Evolutionary conservation across 2,329 filamentous ascomycete genomes (phyloP), one percentile per base, ranked within the genome.

Genomic region (Diplocarpon rosae): DNA sequence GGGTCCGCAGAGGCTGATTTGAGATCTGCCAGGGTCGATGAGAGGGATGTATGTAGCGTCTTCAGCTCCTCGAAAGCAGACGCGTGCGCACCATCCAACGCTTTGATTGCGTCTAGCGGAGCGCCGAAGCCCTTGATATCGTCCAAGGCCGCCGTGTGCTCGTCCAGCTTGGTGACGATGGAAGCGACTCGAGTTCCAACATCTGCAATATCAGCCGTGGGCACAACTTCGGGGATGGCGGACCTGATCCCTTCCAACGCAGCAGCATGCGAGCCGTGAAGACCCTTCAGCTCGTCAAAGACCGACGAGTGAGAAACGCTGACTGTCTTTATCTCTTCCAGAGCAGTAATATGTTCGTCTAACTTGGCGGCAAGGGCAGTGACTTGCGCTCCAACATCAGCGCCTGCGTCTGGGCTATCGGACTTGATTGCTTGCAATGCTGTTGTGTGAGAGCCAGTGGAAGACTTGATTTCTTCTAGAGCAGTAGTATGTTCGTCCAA

Each of bases 221-320:
- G 20, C 20, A 24, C 20, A 7, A 7, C 20, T 24, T 24, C 20
- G 7, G 20, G 20, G 20, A n/a, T 28, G 5, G 44, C 32, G 2
- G 50, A 48, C 17, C 47, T 53, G 13, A 53, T 42, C 14, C 36
- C 35, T 20, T 50, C 45, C 2, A 47, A 20, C n/a, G 45, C 39
- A 11, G 20, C 33, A 5, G 45, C n/a, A 32, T 39, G 46, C 10
- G 45, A 30, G 4, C 11, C 29, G 34, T 32, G 34, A 10, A 42
- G 37, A 7, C 36, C 39, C 37, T 50, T 56, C 10, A 56, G 39
- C 13, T 54, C 54, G 1, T 53, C 47, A 15, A 50, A 24, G n/a
- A 43, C 46, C 5, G 47, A 14, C 13, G 35, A 13, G 37, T 50
- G 48, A 16, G 46, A 28, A 11, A 34, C 35, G 29, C 24, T 15